A percentile compares a stretch with the other conserved stretches of the same genome.
Evolutionary conservation across 768 basidiomycete genomes (phyloP).

Genomic region (Suillus subalutaceus): DNA sequence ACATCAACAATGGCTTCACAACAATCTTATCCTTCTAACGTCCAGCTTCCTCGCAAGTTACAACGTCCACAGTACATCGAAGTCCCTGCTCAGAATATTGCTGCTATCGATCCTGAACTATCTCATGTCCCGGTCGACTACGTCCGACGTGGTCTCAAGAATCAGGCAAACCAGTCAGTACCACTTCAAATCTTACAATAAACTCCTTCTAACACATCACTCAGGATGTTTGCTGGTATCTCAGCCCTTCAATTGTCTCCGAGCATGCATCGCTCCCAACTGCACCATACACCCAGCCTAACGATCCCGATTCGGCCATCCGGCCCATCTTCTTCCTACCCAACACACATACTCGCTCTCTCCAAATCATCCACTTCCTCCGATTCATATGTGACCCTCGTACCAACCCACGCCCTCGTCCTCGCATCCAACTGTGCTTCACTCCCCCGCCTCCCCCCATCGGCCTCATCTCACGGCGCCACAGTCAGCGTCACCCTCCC

Average conservation of each 20-base stretch:
- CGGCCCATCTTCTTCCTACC: slow-evolving; percentile 31
- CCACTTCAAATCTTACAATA: slow-evolving; percentile 7
- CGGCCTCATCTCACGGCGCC: slow-evolving; percentile 35
- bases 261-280: slow-evolving; percentile 32
- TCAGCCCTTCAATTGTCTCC: slow-evolving; percentile 47
- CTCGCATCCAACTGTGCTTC: slow-evolving; percentile 70
- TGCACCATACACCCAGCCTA: slow-evolving; percentile 34
- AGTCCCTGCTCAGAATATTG: slow-evolving; percentile 56
- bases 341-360: slow-evolving; percentile 60
- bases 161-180: slow-evolving; percentile 48
- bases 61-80: slow-evolving; percentile 61
- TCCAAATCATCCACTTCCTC: slow-evolving; percentile 28
- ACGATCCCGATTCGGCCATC: slow-evolving; percentile 35
- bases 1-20: slow-evolving; percentile 30
- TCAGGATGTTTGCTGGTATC: slow-evolving; percentile 42
- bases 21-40: slow-evolving; percentile 33
- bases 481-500: slow-evolving; percentile 51
- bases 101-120: slow-evolving; percentile 55
- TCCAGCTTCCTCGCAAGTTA: slow-evolving; percentile 76
- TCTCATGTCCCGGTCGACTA: slow-evolving; percentile 62
- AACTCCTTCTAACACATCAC: slow-evolving; percentile 37
- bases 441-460: slow-evolving; percentile 56
- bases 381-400: slow-evolving; percentile 46
- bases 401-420: slow-evolving; percentile 70
- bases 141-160: slow-evolving; percentile 53